A percentile compares a stretch with the other conserved stretches of the same genome.
phyloP scores from a whole-genome alignment of 805 yeast species.

The Kodamaea kakaduensis region DNA sequence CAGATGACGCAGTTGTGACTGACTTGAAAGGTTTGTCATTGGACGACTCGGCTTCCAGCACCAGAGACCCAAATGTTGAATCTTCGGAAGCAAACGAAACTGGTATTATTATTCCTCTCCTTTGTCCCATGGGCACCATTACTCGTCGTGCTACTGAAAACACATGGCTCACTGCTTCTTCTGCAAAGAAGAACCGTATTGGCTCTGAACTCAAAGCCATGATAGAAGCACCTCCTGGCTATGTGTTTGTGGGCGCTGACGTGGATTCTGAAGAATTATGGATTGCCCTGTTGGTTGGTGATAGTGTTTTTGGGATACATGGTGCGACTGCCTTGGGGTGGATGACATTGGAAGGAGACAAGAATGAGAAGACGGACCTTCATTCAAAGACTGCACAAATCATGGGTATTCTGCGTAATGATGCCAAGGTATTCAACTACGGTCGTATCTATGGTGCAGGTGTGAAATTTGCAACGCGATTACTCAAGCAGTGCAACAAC shows the following conservation, averaged over 20 bases:
- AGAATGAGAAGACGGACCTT: constrained; percentile 85
- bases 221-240: constrained; percentile 83
- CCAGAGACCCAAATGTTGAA: constrained; percentile 15
- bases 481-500: constrained; percentile 81
- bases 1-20: not conserved
- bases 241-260: constrained; percentile 94
- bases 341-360: constrained; percentile 98
- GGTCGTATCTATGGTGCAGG: constrained; percentile 99
- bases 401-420: constrained; percentile 82
- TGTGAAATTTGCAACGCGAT: constrained; percentile 77
- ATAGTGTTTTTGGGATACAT: constrained; percentile 80
- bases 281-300: constrained; percentile 96
- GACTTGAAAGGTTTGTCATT: constrained; percentile 9
- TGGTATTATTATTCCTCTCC: constrained; percentile 79
- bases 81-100: not conserved
- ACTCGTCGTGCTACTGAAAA: constrained; percentile 96
- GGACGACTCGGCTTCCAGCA: constrained; percentile 16
- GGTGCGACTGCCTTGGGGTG: constrained; percentile 98
- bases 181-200: constrained; percentile 77
- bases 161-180: constrained; percentile 97
- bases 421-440: constrained; percentile 93
- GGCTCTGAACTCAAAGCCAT: constrained; percentile 93
- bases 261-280: constrained; percentile 97
- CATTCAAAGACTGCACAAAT: constrained; percentile 93
- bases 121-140: constrained; percentile 92